Evolutionary conservation across 768 basidiomycete genomes (phyloP), one percentile per base, ranked within the genome.

Genomic region (Multifurca ochricompacta): DNA sequence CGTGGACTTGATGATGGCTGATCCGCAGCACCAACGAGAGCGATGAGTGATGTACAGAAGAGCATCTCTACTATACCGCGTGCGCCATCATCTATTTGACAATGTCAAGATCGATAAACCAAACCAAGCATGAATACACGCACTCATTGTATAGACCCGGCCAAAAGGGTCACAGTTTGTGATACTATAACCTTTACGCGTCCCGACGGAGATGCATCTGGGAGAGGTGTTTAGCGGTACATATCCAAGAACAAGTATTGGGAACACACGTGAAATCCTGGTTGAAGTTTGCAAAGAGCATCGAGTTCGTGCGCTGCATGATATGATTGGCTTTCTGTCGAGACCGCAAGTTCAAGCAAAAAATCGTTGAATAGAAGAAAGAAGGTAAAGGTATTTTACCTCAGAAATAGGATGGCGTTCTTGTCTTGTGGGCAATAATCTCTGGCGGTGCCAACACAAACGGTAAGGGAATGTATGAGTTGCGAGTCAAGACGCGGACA

Each of bases 131-230:
- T 19, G 54, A 32, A 28, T 8, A 8, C n/a, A 78, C 91, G 67
- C 67, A 94, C 93, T 92, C 80, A 85, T 87, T 6, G 91, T 91
- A 64, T 94, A 95, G 7, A 99, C 94, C 60, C 91, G 77, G 32
- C 95, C 96, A 66, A 92, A 99, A 47, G 96, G 96, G 66, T 98
- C 96, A 67, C 93, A 96, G 65, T 99, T 99, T 37, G 91, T 91
- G 68, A 99, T 95, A 63, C 86, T 89, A 66, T 98, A 99, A 1
- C 96, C 96, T 68, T 87, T 92, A 60, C 88, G 81, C 32, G 95
- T 95, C 0, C 95, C 96, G 16, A 97, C 88, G 3, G 92, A 92
- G 56, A 98, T 82, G 67, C 94, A 97, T 59, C 88, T 83, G 53
- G 25, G 25, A 46, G 30, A 31, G 30, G 23, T 7, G 19, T 13